Percentiles rank a stretch among this genome's conserved stretches.
These are phyloP conservation scores for Centella asiatica DNA, from an alignment of 129 eudicot species.

Conservation along the genomic window DNA sequence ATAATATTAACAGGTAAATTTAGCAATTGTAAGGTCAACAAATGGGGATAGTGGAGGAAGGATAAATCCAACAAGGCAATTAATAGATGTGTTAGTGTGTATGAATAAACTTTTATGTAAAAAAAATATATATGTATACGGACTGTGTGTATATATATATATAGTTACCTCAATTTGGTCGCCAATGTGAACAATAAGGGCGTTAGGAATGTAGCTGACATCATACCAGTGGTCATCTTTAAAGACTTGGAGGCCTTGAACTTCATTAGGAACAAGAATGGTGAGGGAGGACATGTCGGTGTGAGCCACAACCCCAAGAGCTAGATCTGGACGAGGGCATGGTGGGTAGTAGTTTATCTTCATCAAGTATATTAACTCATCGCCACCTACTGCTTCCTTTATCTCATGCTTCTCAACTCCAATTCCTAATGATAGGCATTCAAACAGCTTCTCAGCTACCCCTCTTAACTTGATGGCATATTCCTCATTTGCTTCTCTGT, in stretches of 20 bases:
- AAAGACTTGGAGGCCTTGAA: constrained; percentile 79
- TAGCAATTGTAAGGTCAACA: no score
- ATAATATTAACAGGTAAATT: no score
- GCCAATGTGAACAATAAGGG: constrained; percentile 79
- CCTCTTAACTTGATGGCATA: constrained; percentile 32
- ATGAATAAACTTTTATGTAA: background rate
- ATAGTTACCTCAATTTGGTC: constrained; percentile 73
- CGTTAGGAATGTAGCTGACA: constrained; percentile 78
- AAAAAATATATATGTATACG: no score
- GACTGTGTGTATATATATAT: no score
- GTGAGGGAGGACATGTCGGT: constrained; percentile 61
- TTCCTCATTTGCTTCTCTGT: constrained; percentile 58
- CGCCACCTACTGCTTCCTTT: constrained; percentile 53
- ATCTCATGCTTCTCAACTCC: constrained; percentile 47
- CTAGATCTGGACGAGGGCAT: constrained; percentile 84
- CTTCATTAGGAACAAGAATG: constrained; percentile 74
- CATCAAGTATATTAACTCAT: constrained; percentile 43
- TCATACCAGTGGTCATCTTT: constrained; percentile 69
- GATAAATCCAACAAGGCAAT: no score
- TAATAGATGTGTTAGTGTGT: no score
- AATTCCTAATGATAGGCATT: constrained; percentile 49
- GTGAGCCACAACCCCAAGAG: constrained; percentile 81
- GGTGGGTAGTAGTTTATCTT: constrained; percentile 90
- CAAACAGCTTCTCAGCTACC: constrained; percentile 43
- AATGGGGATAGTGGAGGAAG: no score